phyloP scores from a whole-genome alignment of 2,329 filamentous ascomycete genomes.

The Botrytis sinoallii region DNA sequence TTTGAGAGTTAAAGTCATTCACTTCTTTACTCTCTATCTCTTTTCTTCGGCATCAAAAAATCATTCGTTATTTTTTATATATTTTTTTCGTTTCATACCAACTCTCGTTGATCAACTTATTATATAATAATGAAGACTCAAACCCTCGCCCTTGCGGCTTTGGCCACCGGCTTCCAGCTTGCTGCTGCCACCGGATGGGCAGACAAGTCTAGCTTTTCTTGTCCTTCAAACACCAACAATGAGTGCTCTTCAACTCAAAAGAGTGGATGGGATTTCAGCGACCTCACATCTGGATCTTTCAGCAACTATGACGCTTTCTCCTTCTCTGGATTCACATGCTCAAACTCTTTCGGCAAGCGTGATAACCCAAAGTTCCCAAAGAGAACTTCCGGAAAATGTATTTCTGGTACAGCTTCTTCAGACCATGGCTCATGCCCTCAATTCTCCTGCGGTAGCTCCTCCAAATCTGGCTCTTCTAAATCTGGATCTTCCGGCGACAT shows the following conservation, averaged over 20 bases:
- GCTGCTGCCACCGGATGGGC: conserved; percentile 49
- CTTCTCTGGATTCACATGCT: conserved; percentile 72
- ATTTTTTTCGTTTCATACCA: conserved; percentile 25
- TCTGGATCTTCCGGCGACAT: conserved; percentile 39
- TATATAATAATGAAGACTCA: conserved; percentile 42
- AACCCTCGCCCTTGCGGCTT: conserved; percentile 27
- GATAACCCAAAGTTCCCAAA: conserved; percentile 45
- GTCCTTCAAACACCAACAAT: conserved; percentile 72
- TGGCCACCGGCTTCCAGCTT: conserved; percentile 43
- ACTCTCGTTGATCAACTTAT: conserved; percentile 28
- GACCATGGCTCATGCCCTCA: conserved; percentile 52
- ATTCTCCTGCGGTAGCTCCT: conserved; percentile 50
- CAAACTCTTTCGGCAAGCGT: conserved; percentile 58
- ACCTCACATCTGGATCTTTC: conserved; percentile 60
- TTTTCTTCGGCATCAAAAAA: conserved; percentile 33
- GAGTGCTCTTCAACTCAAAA: conserved; percentile 69
- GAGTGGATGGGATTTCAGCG: conserved; percentile 68
- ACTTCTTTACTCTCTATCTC: conserved; percentile 42
- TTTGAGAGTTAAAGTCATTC: conserved; percentile 45
- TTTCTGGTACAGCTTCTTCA: conserved; percentile 50
- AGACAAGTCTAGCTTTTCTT: conserved; percentile 55
- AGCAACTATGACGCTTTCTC: conserved; percentile 66
- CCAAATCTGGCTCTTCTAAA: background rate
- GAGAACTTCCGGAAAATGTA: conserved; percentile 49
- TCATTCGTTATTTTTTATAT: conserved; percentile 35